A percentile compares a stretch with the other conserved stretches of the same genome.
Conservation (phyloP, 169 alveolate genomes). For the Eimeria nieschulzi region DNA sequence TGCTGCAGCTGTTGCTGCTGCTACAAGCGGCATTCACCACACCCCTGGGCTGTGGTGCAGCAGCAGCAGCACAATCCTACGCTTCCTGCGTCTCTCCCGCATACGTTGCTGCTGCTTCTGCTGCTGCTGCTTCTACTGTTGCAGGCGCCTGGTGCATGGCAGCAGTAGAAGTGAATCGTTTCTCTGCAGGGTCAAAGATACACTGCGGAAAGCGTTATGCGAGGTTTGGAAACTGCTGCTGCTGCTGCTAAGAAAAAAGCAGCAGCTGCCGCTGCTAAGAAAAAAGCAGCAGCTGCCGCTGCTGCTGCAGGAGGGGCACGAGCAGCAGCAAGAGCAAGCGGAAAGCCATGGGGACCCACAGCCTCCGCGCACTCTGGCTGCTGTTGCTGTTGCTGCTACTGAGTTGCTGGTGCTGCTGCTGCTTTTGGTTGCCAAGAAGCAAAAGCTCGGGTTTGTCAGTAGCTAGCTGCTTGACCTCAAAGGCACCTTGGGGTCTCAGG, state of each 20-base stretch:
- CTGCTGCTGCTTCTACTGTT: slow-evolving; percentile 9
- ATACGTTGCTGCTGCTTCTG: neutral
- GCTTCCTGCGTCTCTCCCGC: neutral
- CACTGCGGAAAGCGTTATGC: neutral
- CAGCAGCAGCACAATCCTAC: too few species aligned
- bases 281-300: slow-evolving; percentile 3
- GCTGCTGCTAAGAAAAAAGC: slow-evolving; percentile 7
- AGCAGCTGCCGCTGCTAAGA: neutral
- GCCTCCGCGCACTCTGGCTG: neutral
- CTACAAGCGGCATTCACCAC: too few species aligned
- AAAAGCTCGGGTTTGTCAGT: neutral
- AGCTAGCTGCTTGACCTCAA: slow-evolving; percentile 16
- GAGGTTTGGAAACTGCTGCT: neutral
- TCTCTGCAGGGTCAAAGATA: neutral
- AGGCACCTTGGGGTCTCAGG: neutral
- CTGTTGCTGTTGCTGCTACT: neutral
- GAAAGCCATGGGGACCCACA: neutral
- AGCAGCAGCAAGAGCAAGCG: neutral
- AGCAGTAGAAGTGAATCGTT: slow-evolving; percentile 4
- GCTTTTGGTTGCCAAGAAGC: neutral
- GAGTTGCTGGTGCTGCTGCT: slow-evolving; percentile 31
- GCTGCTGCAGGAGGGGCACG: neutral
- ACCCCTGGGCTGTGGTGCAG: too few species aligned
- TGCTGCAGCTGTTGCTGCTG: too few species aligned
- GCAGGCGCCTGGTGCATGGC: neutral